Base-by-base conservation (phyloP, 139 green algal genomes). In the Coelastrella sp. region DNA sequence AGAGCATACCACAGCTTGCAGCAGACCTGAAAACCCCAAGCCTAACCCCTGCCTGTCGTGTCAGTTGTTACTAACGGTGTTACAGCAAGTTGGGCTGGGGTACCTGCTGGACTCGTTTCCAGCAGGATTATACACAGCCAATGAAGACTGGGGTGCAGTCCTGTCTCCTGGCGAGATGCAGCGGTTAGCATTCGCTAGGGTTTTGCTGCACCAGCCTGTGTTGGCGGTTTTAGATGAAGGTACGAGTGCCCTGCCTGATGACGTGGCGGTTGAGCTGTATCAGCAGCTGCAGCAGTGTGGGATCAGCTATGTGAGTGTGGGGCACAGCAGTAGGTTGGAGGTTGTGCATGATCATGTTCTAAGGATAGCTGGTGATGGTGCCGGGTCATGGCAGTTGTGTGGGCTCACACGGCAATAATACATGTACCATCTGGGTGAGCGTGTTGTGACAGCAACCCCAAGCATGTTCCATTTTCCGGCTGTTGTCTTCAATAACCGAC, bases 111-210 rank as follows among this genome's bases (percentile, higher is more conserved):
- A 58, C 17, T 14, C 19, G 5, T 22, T 84, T 14, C 74, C 85
- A 76, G 57, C 10, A 22, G 85, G 85, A 10, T 14, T 90, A 6
- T 6, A 90, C 59, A 59, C 73, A 61, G 61, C 73, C 23, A 10
- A 13, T n/a, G 81, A 75, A 2, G 57, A 82, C 56, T 92, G 90
- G 92, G 89, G 65, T 19, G 88, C 80, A 14, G 80, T 85, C 60
- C 79, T 97, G 23, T 97, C 95, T 0, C 91, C 92, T 13, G 95
- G 95, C 3, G 94, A 97, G 92, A 78, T 95, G 81, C 95, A 97
- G 89, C 92, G 95, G 20, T 58, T 97, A 19, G 80, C 89, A 6
- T 74, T 97, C 23, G 93, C 94, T 6, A 71, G 95, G 5, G 68
- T 97, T 8, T 83, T 97, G 64, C 83, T 84, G 58, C 88, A 89